Evolutionary conservation across 495 filamentous ascomycete genomes (phyloP), one percentile per base, ranked within the genome.

Genomic region (Gamarada debralockiae): DNA sequence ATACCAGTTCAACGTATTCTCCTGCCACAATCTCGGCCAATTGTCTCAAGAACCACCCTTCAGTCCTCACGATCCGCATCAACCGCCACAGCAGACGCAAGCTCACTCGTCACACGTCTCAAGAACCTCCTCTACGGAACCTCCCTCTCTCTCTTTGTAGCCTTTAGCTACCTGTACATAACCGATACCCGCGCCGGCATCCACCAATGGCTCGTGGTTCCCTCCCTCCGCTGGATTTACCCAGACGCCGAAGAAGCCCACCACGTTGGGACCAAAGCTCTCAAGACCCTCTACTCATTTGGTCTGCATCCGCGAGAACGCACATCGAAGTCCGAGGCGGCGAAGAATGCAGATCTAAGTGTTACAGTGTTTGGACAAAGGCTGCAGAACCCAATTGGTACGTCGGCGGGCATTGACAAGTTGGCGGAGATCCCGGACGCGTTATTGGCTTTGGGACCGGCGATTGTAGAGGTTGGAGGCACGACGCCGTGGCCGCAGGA

Each of bases 331-430:
- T 23, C 48, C 24, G 27, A 50, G 13, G 47, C 61, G 22, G 42
- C 47, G 20, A 52, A 49, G 17, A 31, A 51, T 33, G 41, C 43
- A 8, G 52, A 63, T 43, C 60, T 81, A 27, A 55, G 65, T 7
- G 61, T 77, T 10, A 67, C 81, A 67, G 81, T 98, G 17, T 97
- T 95, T 64, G 91, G 89, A 14, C 79, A 87, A 47, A 77, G 68
- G 10, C 75, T 98, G 24, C 71, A 76, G 50, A 96, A 95, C 66
- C 93, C 93, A 0, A 83, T 97, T 53, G 95, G 83, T 41, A 96
- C 90, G 42, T 95, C 91, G 6, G 95, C 89, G 8, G 93, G 93
- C 29, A 79, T 98, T 14, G 93, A 98, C 73, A 97, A 98, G 70
- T 79, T 95, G 64, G 95, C 83, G 37, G 87, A 95, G 15, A 84